phyloP scores from a whole-genome alignment of 1,284 basidiomycete species.

The Papiliotrema fonsecae region DNA sequence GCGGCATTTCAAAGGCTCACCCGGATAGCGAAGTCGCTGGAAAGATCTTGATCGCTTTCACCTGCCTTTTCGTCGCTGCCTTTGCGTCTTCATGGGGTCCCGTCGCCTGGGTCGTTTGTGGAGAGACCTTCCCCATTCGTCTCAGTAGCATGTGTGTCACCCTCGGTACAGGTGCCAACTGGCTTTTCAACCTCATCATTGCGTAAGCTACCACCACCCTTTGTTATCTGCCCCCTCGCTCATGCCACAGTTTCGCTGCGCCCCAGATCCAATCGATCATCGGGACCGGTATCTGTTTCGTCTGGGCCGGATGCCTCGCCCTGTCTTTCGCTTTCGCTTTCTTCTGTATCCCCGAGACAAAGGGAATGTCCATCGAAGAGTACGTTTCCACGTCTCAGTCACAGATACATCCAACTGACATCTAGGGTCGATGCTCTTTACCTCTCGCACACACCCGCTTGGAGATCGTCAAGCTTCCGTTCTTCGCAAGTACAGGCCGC shows the following conservation, averaged over 20 bases:
- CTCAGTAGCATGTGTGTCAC: slow-evolving; percentile 47
- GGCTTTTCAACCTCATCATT: slow-evolving; percentile 47
- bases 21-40: slow-evolving; percentile 40
- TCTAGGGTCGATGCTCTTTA: slow-evolving; percentile 45
- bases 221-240: neutral
- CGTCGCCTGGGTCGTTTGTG: slow-evolving; percentile 45
- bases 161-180: slow-evolving; percentile 47
- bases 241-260: slow-evolving; percentile 28
- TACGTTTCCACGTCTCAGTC: slow-evolving; percentile 3
- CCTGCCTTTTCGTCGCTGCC: slow-evolving; percentile 51
- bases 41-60: slow-evolving; percentile 51
- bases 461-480: slow-evolving; percentile 28
- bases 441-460: slow-evolving; percentile 41
- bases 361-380: slow-evolving; percentile 41
- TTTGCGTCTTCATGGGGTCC: slow-evolving; percentile 52
- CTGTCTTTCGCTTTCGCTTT: slow-evolving; percentile 36
- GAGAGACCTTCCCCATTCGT: slow-evolving; percentile 49
- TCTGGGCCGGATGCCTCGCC: slow-evolving; percentile 46
- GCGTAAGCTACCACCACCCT: slow-evolving; percentile 13
- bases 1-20: slow-evolving; percentile 42
- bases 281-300: slow-evolving; percentile 43
- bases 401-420: neutral
- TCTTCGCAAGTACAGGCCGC: slow-evolving; percentile 13
- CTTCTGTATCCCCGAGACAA: slow-evolving; percentile 48
- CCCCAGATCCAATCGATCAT: slow-evolving; percentile 45